Conservation (phyloP, 1,139 yeast species). For the Ogataea hybrid region DNA sequence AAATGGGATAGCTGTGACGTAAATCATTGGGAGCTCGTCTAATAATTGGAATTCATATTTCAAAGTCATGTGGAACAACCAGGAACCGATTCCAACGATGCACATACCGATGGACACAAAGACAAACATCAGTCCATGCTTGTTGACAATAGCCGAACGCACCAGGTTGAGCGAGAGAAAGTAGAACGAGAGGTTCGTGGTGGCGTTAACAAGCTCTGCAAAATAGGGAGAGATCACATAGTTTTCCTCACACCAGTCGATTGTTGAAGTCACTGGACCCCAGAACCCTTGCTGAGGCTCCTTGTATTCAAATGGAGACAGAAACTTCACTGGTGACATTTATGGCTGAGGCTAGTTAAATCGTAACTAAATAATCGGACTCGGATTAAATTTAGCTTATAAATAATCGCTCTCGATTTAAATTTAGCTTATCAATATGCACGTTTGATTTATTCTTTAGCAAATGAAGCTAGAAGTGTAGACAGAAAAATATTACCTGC, state of each 20-base stretch:
- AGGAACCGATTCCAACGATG: conserved; percentile 87
- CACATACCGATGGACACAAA: conserved; percentile 76
- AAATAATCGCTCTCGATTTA: neutral
- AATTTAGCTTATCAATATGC: conserved; percentile 1
- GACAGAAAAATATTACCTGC: neutral
- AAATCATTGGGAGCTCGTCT: conserved; percentile 97
- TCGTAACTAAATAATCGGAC: neutral
- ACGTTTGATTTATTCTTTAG: neutral
- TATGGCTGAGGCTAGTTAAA: neutral
- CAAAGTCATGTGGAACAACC: conserved; percentile 96
- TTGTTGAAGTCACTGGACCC: conserved; percentile 54
- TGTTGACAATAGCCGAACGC: conserved; percentile 55
- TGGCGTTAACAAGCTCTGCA: conserved; percentile 83
- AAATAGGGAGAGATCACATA: conserved; percentile 77
- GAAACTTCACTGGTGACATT: conserved; percentile 1
- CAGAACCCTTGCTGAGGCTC: conserved; percentile 28
- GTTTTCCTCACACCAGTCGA: conserved; percentile 97
- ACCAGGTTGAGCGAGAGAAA: conserved; percentile 67
- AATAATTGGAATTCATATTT: conserved; percentile 82
- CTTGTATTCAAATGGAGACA: conserved; percentile 14
- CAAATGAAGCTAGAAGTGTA: neutral
- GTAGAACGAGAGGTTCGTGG: conserved; percentile 62
- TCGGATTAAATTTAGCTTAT: neutral
- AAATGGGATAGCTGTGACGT: conserved; percentile 93
- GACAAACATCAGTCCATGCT: conserved; percentile 67